phyloP scores from a whole-genome alignment of 805 yeast species.

The Scheffersomyces amazonensis region DNA sequence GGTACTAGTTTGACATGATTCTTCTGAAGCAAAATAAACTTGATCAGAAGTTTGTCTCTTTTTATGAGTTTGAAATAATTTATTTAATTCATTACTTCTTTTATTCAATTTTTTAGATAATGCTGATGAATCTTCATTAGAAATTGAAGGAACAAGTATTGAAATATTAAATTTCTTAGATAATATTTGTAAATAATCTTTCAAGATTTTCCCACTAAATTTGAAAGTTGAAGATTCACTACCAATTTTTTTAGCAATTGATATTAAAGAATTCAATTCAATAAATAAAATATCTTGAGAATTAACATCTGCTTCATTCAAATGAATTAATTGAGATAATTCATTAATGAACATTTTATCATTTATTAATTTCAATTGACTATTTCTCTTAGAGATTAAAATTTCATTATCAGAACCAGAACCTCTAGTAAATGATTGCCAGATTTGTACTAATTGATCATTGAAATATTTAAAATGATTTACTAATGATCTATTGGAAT shows the following conservation, averaged over 20 bases:
- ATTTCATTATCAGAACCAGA: conserved; percentile 3
- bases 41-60: conserved; percentile 2
- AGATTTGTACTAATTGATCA: conserved; percentile 29
- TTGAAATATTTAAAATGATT: conserved; percentile 24
- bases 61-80: conserved; percentile 9
- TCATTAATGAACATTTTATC: conserved; percentile 50
- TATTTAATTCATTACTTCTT: conserved; percentile 18
- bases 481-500: conserved; percentile 4
- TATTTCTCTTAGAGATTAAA: conserved; percentile 7
- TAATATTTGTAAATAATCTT: conserved; percentile 6
- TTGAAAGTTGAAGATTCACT: conserved; percentile 37
- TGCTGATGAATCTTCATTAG: conserved; percentile 28
- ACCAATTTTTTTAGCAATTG: conserved; percentile 44
- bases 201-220: conserved; percentile 28
- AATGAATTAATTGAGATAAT: conserved; percentile 44
- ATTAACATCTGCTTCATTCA: conserved; percentile 22
- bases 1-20: conserved; percentile 46
- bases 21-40: conserved; percentile 41
- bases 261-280: conserved; percentile 40
- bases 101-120: conserved; percentile 8
- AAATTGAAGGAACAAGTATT: conserved; percentile 7
- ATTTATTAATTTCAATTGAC: conserved; percentile 31
- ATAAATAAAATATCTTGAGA: conserved; percentile 27
- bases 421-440: conserved; percentile 29
- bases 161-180: not conserved